Evolutionary conservation across 2,329 filamentous ascomycete genomes (phyloP), one percentile per base, ranked within the genome.

Genomic region (Ophiocordyceps australis): DNA sequence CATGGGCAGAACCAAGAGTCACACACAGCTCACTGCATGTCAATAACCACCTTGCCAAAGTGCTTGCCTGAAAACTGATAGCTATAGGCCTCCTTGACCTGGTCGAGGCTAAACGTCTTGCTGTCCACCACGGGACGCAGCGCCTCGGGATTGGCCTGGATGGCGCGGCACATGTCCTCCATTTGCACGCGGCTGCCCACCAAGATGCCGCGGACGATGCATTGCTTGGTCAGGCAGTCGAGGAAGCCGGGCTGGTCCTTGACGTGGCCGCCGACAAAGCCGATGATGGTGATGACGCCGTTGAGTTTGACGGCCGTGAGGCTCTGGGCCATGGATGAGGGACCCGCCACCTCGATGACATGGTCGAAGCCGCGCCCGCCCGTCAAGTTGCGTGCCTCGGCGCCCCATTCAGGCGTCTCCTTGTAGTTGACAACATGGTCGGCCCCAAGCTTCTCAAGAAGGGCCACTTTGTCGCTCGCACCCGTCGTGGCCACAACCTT

Each of bases 391-490:
- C 46, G 52, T 15, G 55, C 58, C 26, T 51, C 49, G 32, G 44
- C 42, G 18, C 58, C 59, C 59, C 58, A 62, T 34, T 52, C 46
- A 4, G 44, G 35, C 20, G 50, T 52, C 30, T 56, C 50, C 25
- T 45, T 50, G 49, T 63, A 63, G 45, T 62, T 62, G 37, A 64
- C 47, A 31, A 62, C 49, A 39, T 62, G 52, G 38, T 59, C 52
- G 6, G 58, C 59, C 14, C 59, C 59, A 10, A 63, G 50, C 39
- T 52, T 47, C 46, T 48, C 49, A 20, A 62, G 44, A 8, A 41
- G 34, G 35, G 47, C 45, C 17, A 42, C 52, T 44, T 62, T 63
- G n/a, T 48, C 52, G 17, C 40, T 39, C 7, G 55, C 55, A 13
- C 49, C 52, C 1, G 59, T 64, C 3, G 59, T 62, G 18, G 57